Conservation (phyloP, 495 filamentous ascomycete species). For the Trypethelium eluteriae region DNA sequence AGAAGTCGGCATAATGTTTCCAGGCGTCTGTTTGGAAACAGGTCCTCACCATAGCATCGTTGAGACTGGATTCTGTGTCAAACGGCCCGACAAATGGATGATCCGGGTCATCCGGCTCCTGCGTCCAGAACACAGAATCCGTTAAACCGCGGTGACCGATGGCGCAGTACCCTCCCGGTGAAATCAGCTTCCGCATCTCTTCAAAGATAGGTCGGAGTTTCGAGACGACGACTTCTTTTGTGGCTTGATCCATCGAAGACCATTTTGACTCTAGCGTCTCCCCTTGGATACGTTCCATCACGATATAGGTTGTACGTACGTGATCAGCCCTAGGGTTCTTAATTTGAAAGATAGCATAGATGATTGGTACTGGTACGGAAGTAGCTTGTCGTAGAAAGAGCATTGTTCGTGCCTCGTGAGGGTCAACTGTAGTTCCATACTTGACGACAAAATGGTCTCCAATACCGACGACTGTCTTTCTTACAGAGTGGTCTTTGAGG, state of each 20-base stretch:
- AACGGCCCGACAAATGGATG: slow-evolving; percentile 33
- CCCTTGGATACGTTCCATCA: slow-evolving; percentile 38
- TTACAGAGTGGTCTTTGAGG: neutral
- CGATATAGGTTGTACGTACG: slow-evolving; percentile 27
- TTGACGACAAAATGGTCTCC: slow-evolving; percentile 38
- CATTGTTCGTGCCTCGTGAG: slow-evolving; percentile 38
- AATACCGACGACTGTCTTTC: slow-evolving; percentile 22
- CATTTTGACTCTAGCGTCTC: slow-evolving; percentile 33
- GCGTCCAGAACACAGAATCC: slow-evolving; percentile 36
- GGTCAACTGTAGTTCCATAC: slow-evolving; percentile 32
- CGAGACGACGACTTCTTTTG: slow-evolving; percentile 31
- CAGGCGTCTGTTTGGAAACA: slow-evolving; percentile 15
- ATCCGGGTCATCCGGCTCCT: neutral
- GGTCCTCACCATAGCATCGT: slow-evolving; percentile 23
- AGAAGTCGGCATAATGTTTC: slow-evolving; percentile 22
- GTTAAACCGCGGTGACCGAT: slow-evolving; percentile 31
- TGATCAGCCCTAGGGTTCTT: slow-evolving; percentile 22
- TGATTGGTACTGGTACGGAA: slow-evolving; percentile 32
- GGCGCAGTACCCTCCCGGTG: slow-evolving; percentile 36
- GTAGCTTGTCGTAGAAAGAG: slow-evolving; percentile 34
- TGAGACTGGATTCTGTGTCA: slow-evolving; percentile 25
- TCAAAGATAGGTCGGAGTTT: slow-evolving; percentile 32
- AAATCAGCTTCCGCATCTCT: slow-evolving; percentile 33
- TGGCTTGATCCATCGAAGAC: slow-evolving; percentile 26
- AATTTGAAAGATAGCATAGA: slow-evolving; percentile 36